Base-by-base conservation (phyloP, 306 rosid genomes). In the Acmispon strigosus region DNA sequence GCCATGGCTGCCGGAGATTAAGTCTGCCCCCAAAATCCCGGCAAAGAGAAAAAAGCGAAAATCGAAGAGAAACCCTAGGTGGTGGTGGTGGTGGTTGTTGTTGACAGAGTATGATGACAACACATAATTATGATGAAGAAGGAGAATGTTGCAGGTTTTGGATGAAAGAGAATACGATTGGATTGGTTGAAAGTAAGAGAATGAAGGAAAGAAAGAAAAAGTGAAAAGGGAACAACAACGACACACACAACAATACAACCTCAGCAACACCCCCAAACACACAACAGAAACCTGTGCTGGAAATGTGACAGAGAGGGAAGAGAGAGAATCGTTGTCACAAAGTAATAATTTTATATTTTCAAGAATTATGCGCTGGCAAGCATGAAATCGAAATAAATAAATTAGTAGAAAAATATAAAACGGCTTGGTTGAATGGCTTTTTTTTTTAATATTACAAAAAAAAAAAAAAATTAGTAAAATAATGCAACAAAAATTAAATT, bases 1-100 rank as follows among this genome's bases (percentile, higher is more conserved):
- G 97, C 87, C 97, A 90, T 90, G 73, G 76, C 54, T 49, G 91
- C 83, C 82, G 80, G 84, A 63, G 80, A 84, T 52, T 6, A 62
- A 37, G 74, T 55, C 39, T 72, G 72, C 69, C 59, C n/a, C 55
- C 75, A 52, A 62, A 78, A 62, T 69, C 70, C 80, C 75, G 73
- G 80, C 80, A 5, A 76, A 9, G 3, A 6, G 0, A 17, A 36
- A 37, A 50, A 24, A 70, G 39, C 5, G 55, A 65, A 64, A 7
- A 15, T 8, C 61, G 22, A 11, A 54, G 72, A 27, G 80, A 73
- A 78, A 76, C 83, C 86, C 89, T 82, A 76, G 42, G 15, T 9
- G 3, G 37, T 22, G 45, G 66, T 65, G 43, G 49, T 16, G 2
- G 34, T 20, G 43, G 66, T 64, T 42, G 49, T 16, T 24, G 56